Conservation (phyloP, 805 yeast genomes). For the Metschnikowia gruessii region DNA sequence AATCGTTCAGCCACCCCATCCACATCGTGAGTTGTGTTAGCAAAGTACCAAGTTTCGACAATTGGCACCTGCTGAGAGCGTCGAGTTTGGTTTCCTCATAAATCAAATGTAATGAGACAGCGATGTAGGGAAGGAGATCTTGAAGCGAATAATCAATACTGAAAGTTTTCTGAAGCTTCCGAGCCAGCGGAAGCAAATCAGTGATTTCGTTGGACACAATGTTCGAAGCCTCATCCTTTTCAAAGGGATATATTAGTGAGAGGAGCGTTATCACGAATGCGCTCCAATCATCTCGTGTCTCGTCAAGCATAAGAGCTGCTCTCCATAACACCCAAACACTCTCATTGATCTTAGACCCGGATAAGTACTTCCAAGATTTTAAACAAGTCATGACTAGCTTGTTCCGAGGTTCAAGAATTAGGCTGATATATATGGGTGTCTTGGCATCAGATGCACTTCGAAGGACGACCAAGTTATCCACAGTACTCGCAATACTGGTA, state of each 20-base stretch:
- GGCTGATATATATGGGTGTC: constrained; percentile 24
- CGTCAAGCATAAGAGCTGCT: constrained; percentile 45
- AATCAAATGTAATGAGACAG: constrained; percentile 67
- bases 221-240: constrained; percentile 16
- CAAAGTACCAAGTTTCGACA: constrained; percentile 47
- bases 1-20: constrained; percentile 71
- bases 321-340: constrained; percentile 65
- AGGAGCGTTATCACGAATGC: constrained; percentile 53
- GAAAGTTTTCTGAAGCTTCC: constrained; percentile 25
- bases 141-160: constrained; percentile 40
- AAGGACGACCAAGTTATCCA: constrained; percentile 29
- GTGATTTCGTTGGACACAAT: constrained; percentile 29
- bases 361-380: constrained; percentile 48
- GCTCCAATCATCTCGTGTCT: constrained; percentile 53
- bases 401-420: constrained; percentile 46
- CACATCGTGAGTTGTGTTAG: constrained; percentile 60
- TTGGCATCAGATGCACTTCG: constrained; percentile 20
- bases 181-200: constrained; percentile 30
- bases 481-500: constrained; percentile 26
- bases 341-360: constrained; percentile 57
- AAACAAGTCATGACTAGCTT: constrained; percentile 45
- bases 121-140: constrained; percentile 60
- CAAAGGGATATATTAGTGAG: constrained; percentile 49
- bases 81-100: constrained; percentile 73
- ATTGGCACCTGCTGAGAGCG: constrained; percentile 36